These are phyloP conservation scores for Zygoascus meyerae DNA, from an alignment of 1,139 yeast genomes.

Conservation along the genomic window DNA sequence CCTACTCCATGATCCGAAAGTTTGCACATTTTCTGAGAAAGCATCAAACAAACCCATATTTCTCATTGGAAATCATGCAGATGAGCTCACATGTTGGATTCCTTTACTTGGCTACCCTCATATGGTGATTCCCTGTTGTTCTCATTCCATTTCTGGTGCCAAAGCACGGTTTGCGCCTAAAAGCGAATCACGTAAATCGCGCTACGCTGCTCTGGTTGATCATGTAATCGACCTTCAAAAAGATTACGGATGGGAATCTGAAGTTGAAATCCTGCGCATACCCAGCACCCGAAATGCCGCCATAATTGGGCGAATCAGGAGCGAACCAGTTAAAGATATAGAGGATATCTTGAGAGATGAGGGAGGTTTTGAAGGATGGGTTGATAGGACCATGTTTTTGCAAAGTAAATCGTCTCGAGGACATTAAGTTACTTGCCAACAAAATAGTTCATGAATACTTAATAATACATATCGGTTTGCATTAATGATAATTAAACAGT, in stretches of 20 bases:
- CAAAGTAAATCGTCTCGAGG: constrained; percentile 33
- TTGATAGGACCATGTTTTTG: constrained; percentile 43
- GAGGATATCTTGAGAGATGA: constrained; percentile 51
- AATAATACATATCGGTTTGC: background rate
- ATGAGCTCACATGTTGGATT: constrained; percentile 92
- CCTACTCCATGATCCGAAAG: constrained; percentile 51
- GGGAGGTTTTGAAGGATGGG: constrained; percentile 92
- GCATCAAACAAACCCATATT: constrained; percentile 68
- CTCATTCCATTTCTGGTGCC: constrained; percentile 77
- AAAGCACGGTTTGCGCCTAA: constrained; percentile 52
- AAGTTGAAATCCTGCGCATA: constrained; percentile 81
- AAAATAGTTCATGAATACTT: too few species aligned
- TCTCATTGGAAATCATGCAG: constrained; percentile 91
- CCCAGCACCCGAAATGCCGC: constrained; percentile 96
- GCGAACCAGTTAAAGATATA: constrained; percentile 27
- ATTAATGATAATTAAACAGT: constrained; percentile 1
- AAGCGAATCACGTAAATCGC: constrained; percentile 44
- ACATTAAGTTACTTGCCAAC: constrained; percentile 24
- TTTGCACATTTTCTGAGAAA: constrained; percentile 43
- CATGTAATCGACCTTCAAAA: constrained; percentile 68
- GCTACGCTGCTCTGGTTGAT: constrained; percentile 79
- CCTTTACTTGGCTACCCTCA: constrained; percentile 84
- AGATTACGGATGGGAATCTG: constrained; percentile 75
- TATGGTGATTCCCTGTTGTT: constrained; percentile 92
- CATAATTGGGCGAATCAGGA: constrained; percentile 54